These are phyloP conservation scores for Chytriomyces hyalinus DNA, from an alignment of 192 early-diverging fungal genomes.

Conservation along the genomic window DNA sequence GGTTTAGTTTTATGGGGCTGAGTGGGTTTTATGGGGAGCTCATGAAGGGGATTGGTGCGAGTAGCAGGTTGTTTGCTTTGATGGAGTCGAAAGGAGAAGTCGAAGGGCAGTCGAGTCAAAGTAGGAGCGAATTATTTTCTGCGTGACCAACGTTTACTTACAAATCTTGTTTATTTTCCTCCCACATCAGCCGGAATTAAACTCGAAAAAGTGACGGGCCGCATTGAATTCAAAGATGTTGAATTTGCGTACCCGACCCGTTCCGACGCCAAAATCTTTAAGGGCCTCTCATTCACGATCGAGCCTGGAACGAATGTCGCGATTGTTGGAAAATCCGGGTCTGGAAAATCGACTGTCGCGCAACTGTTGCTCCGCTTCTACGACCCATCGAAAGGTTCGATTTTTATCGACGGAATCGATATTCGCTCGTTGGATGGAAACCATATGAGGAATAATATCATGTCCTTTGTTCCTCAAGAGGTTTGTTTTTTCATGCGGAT, in stretches of 20 bases:
- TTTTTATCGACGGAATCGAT: conserved; percentile 28
- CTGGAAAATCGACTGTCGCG: conserved; percentile 81
- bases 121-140: neutral
- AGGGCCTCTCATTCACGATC: conserved; percentile 70
- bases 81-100: conserved; percentile 38
- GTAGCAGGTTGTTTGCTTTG: conserved; percentile 41
- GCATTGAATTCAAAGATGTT: conserved; percentile 48
- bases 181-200: conserved; percentile 19
- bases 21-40: conserved; percentile 41
- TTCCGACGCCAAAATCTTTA: conserved; percentile 79
- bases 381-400: conserved; percentile 49
- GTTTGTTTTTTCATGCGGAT: neutral
- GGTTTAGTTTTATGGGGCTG: conserved; percentile 38
- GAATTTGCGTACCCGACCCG: conserved; percentile 57
- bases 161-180: conserved; percentile 4
- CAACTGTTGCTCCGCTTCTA: conserved; percentile 86
- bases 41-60: conserved; percentile 50
- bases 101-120: neutral
- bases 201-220: conserved; percentile 27
- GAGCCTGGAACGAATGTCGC: conserved; percentile 77
- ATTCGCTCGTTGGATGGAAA: conserved; percentile 18
- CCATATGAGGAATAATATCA: conserved; percentile 25
- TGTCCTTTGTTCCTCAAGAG: conserved; percentile 45
- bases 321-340: conserved; percentile 82
- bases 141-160: neutral